Evolutionary conservation across 2,329 filamentous ascomycete species (phyloP).

Genomic region (Colletotrichum sp.): DNA sequence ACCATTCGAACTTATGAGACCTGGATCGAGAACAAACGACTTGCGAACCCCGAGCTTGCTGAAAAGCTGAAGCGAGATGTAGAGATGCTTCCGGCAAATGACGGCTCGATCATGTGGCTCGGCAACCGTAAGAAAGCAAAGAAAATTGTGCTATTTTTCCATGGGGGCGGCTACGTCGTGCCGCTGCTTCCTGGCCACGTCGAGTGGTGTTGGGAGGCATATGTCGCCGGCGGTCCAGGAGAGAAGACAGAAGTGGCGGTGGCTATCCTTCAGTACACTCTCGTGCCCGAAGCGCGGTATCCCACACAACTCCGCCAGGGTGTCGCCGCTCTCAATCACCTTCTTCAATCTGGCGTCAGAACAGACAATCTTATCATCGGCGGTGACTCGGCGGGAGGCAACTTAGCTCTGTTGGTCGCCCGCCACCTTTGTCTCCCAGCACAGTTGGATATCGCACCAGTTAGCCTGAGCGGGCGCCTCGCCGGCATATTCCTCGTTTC

Average conservation of each 20-base stretch:
- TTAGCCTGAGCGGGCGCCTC: slow-evolving; percentile 29
- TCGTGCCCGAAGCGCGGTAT: slow-evolving; percentile 15
- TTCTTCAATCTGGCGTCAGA: slow-evolving; percentile 31
- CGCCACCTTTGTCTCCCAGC: slow-evolving; percentile 34
- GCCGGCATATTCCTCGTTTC: slow-evolving; percentile 36
- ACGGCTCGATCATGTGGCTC: slow-evolving; percentile 29
- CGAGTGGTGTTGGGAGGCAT: slow-evolving; percentile 29
- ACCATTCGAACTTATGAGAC: slow-evolving; percentile 23
- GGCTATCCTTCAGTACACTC: slow-evolving; percentile 19
- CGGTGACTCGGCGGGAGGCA: slow-evolving; percentile 40
- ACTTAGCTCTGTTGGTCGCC: slow-evolving; percentile 35
- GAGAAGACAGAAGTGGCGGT: slow-evolving; percentile 13
- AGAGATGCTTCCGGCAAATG: neutral
- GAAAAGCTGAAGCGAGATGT: neutral
- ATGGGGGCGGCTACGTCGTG: slow-evolving; percentile 32
- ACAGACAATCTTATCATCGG: slow-evolving; percentile 36
- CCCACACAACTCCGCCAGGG: slow-evolving; percentile 15
- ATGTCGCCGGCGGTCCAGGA: slow-evolving; percentile 17
- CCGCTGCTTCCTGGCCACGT: slow-evolving; percentile 25
- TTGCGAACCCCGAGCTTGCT: neutral
- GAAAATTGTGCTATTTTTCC: slow-evolving; percentile 31
- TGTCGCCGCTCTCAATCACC: slow-evolving; percentile 30
- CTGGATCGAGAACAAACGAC: slow-evolving; percentile 25
- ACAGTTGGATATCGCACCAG: slow-evolving; percentile 22
- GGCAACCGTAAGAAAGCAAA: slow-evolving; percentile 28